A percentile compares a stretch with the other conserved stretches of the same genome.
These are phyloP conservation scores for Hapsidospora chrysogenum DNA, from an alignment of 495 filamentous ascomycete species.

Conservation along the genomic window DNA sequence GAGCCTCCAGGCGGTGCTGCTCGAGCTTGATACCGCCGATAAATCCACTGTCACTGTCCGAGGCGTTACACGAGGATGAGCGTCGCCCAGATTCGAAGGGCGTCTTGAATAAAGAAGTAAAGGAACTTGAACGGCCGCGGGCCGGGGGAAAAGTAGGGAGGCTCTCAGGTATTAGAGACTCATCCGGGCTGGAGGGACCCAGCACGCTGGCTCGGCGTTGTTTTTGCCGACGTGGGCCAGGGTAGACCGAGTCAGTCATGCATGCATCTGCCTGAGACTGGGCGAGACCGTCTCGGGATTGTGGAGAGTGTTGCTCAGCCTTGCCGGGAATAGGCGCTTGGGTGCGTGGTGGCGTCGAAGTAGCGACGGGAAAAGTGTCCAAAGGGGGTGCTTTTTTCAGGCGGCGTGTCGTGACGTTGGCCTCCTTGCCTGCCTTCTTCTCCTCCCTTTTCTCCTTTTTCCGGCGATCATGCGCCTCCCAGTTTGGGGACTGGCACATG, in stretches of 20 bases:
- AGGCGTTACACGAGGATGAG: background rate
- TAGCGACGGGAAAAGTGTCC: no score
- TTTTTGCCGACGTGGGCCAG: background rate
- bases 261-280: background rate
- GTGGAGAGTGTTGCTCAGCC: background rate
- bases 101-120: constrained; percentile 1
- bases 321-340: background rate
- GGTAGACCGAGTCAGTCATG: background rate
- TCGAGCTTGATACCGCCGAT: constrained; percentile 14
- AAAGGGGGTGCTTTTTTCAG: no score
- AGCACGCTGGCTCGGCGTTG: background rate
- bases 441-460: constrained; percentile 29
- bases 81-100: constrained; percentile 2
- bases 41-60: constrained; percentile 5
- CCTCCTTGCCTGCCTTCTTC: constrained; percentile 19
- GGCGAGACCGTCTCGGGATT: background rate
- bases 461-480: constrained; percentile 31
- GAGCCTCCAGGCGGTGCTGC: constrained; percentile 8
- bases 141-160: no score
- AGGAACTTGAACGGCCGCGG: constrained; percentile 1
- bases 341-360: no score
- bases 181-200: no score
- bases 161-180: no score
- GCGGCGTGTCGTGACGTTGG: constrained; percentile 11
- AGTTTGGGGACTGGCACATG: constrained; percentile 39